phyloP scores from a whole-genome alignment of 352 stramenopile species.

The Sclerospora graminicola region DNA sequence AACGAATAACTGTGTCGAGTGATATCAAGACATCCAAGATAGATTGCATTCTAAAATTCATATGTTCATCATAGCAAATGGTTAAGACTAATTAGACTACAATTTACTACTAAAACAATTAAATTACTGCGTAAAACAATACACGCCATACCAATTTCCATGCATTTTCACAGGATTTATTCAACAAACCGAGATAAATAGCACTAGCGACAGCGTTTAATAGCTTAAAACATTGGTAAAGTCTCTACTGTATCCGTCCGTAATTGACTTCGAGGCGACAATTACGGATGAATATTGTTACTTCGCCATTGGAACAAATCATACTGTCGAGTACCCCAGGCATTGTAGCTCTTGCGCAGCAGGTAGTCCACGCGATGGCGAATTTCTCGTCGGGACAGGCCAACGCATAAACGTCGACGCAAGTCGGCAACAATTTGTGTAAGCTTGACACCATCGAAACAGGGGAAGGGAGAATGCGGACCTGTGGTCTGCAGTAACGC shows the following conservation, averaged over 20 bases:
- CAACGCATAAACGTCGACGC: conserved; percentile 54
- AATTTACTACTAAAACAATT: too few species aligned
- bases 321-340: conserved; percentile 84
- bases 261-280: not conserved
- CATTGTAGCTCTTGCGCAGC: conserved; percentile 84
- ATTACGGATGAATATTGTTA: conserved; percentile 82
- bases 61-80: too few species aligned
- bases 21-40: not conserved
- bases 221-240: too few species aligned
- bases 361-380: conserved; percentile 67
- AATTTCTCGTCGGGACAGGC: conserved; percentile 52
- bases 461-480: conserved; percentile 91
- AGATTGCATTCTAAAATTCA: too few species aligned
- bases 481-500: conserved; percentile 93
- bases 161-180: too few species aligned
- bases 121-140: too few species aligned
- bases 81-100: too few species aligned
- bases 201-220: too few species aligned
- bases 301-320: conserved; percentile 84
- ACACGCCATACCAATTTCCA: too few species aligned
- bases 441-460: conserved; percentile 74
- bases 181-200: too few species aligned
- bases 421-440: conserved; percentile 54
- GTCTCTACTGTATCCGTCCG: too few species aligned
- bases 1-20: not conserved